Conservation (phyloP, 768 basidiomycete species). For the Pleurotus ostreatus region DNA sequence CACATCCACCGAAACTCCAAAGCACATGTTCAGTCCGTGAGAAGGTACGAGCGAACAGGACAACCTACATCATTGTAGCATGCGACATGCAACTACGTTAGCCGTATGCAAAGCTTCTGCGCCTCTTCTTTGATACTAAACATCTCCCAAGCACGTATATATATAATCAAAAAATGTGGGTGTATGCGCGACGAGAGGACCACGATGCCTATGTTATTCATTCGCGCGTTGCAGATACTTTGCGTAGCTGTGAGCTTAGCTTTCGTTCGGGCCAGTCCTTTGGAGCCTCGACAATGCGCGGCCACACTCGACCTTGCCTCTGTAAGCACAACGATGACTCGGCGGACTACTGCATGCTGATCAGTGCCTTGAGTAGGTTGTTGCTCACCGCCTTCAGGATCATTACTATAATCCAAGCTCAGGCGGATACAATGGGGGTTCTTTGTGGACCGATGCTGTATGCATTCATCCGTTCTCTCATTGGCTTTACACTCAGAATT, state of each 20-base stretch:
- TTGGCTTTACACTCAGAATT: not conserved
- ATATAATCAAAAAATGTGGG: no score
- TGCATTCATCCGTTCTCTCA: not conserved
- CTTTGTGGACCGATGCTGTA: constrained; percentile 55
- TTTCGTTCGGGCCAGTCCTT: not conserved
- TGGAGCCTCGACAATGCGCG: not conserved
- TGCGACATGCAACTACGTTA: no score
- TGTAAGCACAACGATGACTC: not conserved
- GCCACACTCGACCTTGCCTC: not conserved
- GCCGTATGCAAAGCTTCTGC: not conserved
- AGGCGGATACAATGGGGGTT: constrained; percentile 45
- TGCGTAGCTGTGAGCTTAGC: not conserved
- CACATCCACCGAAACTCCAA: no score
- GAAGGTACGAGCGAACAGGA: not conserved
- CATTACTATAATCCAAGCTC: constrained; percentile 36
- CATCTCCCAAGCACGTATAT: not conserved
- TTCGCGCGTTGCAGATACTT: no score
- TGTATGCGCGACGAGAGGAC: no score
- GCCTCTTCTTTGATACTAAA: not conserved
- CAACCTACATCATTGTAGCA: no score
- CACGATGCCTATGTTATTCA: no score
- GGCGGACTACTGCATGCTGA: not conserved
- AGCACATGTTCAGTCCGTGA: not conserved
- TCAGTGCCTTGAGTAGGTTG: constrained; percentile 16
- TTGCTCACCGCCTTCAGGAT: constrained; percentile 29